These are phyloP conservation scores for Lumnitzera racemosa DNA, from an alignment of 345 rosid species.

Conservation along the genomic window DNA sequence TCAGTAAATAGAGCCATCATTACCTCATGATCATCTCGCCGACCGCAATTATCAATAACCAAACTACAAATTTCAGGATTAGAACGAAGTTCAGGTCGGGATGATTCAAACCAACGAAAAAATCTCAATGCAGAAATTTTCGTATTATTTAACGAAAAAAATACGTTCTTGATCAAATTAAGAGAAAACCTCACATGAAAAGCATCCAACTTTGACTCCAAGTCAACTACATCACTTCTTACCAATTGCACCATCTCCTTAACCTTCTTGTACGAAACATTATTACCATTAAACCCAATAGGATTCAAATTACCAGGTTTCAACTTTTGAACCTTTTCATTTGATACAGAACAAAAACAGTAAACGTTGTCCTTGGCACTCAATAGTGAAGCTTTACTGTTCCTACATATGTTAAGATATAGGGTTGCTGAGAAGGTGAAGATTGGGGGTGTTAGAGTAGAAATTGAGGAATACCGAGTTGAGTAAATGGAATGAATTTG, in stretches of 20 bases:
- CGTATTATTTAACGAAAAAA: conserved; percentile 22
- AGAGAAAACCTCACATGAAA: conserved; percentile 25
- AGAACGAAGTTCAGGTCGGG: conserved; percentile 17
- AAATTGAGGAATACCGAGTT: too few relatives aligned
- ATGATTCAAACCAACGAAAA: conserved; percentile 26
- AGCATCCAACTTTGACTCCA: conserved; percentile 25
- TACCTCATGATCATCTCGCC: conserved; percentile 25
- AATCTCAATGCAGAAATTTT: conserved; percentile 35
- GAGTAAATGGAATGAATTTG: too few relatives aligned
- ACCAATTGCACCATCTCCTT: conserved; percentile 24
- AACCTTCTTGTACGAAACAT: too few relatives aligned
- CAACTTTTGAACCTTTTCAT: too few relatives aligned
- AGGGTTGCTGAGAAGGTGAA: too few relatives aligned
- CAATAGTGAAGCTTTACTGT: too few relatives aligned
- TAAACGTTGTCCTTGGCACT: too few relatives aligned
- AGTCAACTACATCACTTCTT: conserved; percentile 14
- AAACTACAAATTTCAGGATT: conserved; percentile 35
- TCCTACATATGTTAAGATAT: too few relatives aligned
- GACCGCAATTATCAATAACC: conserved; percentile 45
- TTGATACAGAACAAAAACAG: too few relatives aligned
- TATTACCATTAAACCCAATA: too few relatives aligned
- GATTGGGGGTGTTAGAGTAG: too few relatives aligned
- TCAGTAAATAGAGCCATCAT: conserved; percentile 24
- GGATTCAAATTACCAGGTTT: too few relatives aligned
- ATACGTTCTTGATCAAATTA: conserved; percentile 13